Evolutionary conservation across 2,329 filamentous ascomycete genomes (phyloP), one percentile per base, ranked within the genome.

Genomic region (Dothideomycetidae sp.): DNA sequence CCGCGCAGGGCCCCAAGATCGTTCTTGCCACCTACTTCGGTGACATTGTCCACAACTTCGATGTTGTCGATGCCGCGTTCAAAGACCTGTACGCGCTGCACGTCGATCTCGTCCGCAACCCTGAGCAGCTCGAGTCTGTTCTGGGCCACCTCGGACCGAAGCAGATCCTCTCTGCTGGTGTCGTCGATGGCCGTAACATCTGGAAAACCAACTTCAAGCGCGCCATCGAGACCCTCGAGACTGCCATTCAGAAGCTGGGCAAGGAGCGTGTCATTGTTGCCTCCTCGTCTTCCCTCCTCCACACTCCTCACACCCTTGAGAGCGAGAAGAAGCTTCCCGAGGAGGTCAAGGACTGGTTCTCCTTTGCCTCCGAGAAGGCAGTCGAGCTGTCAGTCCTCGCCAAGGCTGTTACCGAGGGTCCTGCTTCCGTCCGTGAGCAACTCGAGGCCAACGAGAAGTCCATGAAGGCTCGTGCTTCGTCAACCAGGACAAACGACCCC

Each of bases 131-230:
- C 47, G 77, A 90, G 45, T 75, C 79, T 49, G 84, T 98, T 54
- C 63, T 84, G 51, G 71, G 68, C 56, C 78, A 85, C 55, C 76
- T 98, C 48, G 85, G 84, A 60, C 66, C 83, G 60, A 84, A 85
- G 62, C 92, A 93, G 60, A 65, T 85, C 51, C 78, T 98, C 49
- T 98, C 90, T 49, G 81, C 78, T 48, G 90, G 90, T 83, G 81
- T 98, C 53, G 90, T 98, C 50, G 86, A 98, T 55, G 90, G 90
- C 55, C 85, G 90, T 57, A 98, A 98, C 75, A 96, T 98, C 73
- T 98, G 90, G 90, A 98, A 98, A 82, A 94, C 85, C 67, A 93
- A 96, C 78, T 81, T 94, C 70, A 81, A 93, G 75, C 76, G 75
- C 54, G 85, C 90, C 56, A 92, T 98, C 48, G 86, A 90, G 71